Evolutionary conservation across 73 alveolate species (phyloP).

Genomic region (Blepharisma stoltei): DNA sequence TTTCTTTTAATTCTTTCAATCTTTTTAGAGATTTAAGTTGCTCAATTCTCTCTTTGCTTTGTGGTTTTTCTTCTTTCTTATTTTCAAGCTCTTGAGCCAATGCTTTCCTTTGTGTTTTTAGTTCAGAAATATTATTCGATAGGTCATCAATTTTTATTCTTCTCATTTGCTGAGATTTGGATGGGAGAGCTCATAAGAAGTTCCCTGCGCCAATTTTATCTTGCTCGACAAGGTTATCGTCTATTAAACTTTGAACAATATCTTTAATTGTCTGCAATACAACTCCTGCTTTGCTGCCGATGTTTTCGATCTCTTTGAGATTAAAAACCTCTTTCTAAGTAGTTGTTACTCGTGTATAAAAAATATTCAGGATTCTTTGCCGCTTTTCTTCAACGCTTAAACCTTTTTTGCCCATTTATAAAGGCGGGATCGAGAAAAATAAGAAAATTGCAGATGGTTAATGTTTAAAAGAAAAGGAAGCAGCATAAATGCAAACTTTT

Average conservation of each 20-base stretch:
- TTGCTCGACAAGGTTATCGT: constrained; percentile 75
- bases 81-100: constrained; percentile 38
- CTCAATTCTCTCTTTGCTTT: neutral
- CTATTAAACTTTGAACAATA: constrained; percentile 63
- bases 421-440: too few species aligned
- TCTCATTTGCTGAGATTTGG: constrained; percentile 57
- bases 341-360: constrained; percentile 42
- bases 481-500: too few species aligned
- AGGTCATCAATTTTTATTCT: neutral
- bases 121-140: constrained; percentile 25
- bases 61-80: constrained; percentile 30
- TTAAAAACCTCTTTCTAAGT: constrained; percentile 57
- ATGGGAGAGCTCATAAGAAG: constrained; percentile 88
- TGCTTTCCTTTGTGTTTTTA: constrained; percentile 26
- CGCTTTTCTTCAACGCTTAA: constrained; percentile 60
- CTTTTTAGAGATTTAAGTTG: constrained; percentile 18
- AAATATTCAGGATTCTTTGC: constrained; percentile 47
- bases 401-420: constrained; percentile 45
- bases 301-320: constrained; percentile 56
- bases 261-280: constrained; percentile 68
- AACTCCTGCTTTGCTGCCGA: constrained; percentile 65
- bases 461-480: too few species aligned
- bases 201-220: constrained; percentile 84
- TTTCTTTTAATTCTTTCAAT: constrained; percentile 2
- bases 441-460: too few species aligned